Conservation (phyloP, 352 stramenopile genomes). For the Nothophytophthora sp. region DNA sequence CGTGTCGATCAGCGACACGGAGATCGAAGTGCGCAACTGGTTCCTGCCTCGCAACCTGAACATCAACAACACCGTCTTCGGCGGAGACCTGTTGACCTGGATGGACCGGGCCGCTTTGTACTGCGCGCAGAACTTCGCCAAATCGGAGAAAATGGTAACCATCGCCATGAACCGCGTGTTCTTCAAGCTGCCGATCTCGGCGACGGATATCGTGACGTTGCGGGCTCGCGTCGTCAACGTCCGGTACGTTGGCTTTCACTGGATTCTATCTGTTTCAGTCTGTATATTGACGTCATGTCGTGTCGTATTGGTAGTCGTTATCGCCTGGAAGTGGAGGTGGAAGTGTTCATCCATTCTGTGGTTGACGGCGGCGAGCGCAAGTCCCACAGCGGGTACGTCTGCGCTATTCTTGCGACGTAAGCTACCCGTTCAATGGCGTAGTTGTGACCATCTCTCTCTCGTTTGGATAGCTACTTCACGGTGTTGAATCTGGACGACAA, state of each 20-base stretch:
- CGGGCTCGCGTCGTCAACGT: conserved; percentile 54
- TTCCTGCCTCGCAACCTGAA: conserved; percentile 62
- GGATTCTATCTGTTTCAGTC: background rate
- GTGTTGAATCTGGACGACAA: conserved; percentile 42
- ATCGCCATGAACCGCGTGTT: conserved; percentile 67
- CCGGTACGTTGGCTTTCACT: conserved; percentile 22
- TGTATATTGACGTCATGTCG: background rate
- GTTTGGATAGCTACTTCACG: conserved; percentile 32
- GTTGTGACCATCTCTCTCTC: too few species aligned
- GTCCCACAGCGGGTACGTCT: conserved; percentile 41
- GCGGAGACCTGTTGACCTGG: conserved; percentile 49
- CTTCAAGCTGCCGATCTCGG: conserved; percentile 58
- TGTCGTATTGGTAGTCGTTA: conserved; percentile 29
- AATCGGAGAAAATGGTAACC: conserved; percentile 63
- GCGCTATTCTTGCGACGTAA: too few species aligned
- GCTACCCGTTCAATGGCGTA: too few species aligned
- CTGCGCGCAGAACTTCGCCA: conserved; percentile 61
- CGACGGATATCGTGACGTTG: conserved; percentile 50
- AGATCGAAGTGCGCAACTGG: conserved; percentile 56
- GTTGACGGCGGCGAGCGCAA: conserved; percentile 18
- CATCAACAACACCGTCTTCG: conserved; percentile 59
- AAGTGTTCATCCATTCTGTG: conserved; percentile 39
- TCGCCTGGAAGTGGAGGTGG: conserved; percentile 49
- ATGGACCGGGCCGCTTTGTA: conserved; percentile 62
- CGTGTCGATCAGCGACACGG: conserved; percentile 41